phyloP scores from a whole-genome alignment of 306 rosid species.

The Lathyrus tuberosus region DNA sequence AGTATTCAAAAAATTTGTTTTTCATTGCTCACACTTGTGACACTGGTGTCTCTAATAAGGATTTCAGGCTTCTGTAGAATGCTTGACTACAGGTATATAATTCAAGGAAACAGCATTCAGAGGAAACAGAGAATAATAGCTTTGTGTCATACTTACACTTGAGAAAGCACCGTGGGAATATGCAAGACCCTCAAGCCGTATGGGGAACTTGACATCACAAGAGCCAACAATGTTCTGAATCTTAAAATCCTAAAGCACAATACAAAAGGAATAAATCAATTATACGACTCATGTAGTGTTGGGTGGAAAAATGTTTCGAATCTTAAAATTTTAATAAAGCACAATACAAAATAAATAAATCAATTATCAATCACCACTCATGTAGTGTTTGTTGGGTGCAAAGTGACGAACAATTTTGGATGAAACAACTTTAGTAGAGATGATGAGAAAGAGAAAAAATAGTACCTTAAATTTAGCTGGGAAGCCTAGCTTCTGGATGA shows the following conservation, averaged over 20 bases:
- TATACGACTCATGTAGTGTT: background rate
- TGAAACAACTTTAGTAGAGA: conserved; percentile 24
- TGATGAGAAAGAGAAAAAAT: background rate
- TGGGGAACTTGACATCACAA: conserved; percentile 90
- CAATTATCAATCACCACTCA: background rate
- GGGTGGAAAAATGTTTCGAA: conserved; percentile 60
- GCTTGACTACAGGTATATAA: background rate
- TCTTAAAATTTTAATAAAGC: conserved; percentile 60
- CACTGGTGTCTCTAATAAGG: background rate
- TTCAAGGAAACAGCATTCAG: conserved; percentile 2
- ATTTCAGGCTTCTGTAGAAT: background rate
- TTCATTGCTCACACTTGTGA: background rate
- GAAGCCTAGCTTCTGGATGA: conserved; percentile 84
- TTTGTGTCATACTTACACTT: conserved; percentile 56
- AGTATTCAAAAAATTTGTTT: background rate
- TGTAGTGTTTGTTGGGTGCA: background rate
- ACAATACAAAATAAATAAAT: conserved; percentile 24
- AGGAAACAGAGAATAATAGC: background rate
- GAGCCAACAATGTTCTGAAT: conserved; percentile 91
- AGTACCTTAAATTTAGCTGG: conserved; percentile 81
- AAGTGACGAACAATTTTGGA: conserved; percentile 15
- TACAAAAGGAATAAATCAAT: conserved; percentile 11
- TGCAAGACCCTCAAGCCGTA: conserved; percentile 83
- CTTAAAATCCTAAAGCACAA: conserved; percentile 59
- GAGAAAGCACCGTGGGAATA: conserved; percentile 88